These are phyloP conservation scores for Gentiana dahurica DNA, from an alignment of 257 asterid genomes.

Conservation along the genomic window DNA sequence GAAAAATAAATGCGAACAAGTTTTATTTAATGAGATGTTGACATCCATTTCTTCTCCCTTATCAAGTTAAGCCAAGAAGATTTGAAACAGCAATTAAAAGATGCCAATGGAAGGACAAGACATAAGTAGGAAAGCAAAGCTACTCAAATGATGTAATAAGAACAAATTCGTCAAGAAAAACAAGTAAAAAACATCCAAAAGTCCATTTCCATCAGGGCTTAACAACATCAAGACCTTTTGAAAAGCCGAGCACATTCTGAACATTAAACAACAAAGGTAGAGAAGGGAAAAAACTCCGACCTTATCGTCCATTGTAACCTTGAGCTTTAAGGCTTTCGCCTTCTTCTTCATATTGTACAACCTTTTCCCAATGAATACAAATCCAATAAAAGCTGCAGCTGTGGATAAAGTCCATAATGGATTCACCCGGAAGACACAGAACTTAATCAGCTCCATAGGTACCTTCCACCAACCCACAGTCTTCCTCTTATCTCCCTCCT, in stretches of 20 bases:
- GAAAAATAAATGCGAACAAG: too few relatives aligned
- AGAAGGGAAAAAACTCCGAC: conserved; percentile 27
- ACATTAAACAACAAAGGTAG: conserved; percentile 6
- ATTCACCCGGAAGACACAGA: conserved; percentile 49
- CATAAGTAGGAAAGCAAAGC: neutral
- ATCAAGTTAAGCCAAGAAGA: too few relatives aligned
- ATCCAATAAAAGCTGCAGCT: conserved; percentile 86
- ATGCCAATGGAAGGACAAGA: neutral
- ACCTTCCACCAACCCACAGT: conserved; percentile 87
- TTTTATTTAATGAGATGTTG: too few relatives aligned
- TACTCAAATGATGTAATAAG: too few relatives aligned
- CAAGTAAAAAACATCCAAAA: too few relatives aligned
- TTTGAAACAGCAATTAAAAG: too few relatives aligned
- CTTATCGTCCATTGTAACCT: conserved; percentile 81
- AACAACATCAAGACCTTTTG: neutral
- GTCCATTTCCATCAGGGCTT: too few relatives aligned
- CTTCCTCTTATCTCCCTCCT: conserved; percentile 35
- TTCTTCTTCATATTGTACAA: conserved; percentile 74
- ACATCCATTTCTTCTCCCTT: too few relatives aligned
- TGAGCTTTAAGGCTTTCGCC: conserved; percentile 52
- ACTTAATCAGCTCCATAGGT: conserved; percentile 66
- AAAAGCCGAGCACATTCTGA: neutral
- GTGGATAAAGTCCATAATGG: conserved; percentile 77
- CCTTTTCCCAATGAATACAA: conserved; percentile 67
- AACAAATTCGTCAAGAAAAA: too few relatives aligned